These are phyloP conservation scores for Penicillium antarcticum DNA, from an alignment of 495 filamentous ascomycete species.

Conservation along the genomic window DNA sequence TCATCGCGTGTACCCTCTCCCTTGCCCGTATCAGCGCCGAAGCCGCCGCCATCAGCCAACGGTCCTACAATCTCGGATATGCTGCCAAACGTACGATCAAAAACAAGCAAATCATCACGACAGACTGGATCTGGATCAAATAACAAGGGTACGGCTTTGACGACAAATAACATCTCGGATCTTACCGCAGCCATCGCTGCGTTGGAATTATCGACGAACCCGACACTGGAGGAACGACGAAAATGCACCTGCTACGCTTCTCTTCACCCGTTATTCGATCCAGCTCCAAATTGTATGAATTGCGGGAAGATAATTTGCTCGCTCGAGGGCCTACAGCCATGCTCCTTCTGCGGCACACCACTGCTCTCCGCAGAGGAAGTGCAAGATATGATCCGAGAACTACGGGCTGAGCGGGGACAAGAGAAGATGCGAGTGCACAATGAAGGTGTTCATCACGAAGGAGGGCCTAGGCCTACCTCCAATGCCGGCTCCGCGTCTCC, in stretches of 20 bases:
- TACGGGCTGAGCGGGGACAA: slow-evolving; percentile 80
- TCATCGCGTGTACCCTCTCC: slow-evolving; percentile 38
- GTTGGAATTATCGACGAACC: slow-evolving; percentile 87
- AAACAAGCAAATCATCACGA: slow-evolving; percentile 52
- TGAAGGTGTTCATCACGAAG: slow-evolving; percentile 57
- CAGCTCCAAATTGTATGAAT: slow-evolving; percentile 86
- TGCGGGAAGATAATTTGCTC: slow-evolving; percentile 98
- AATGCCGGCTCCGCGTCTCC: slow-evolving; percentile 49
- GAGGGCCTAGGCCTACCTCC: slow-evolving; percentile 37
- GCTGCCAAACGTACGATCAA: slow-evolving; percentile 59
- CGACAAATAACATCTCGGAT: slow-evolving; percentile 69
- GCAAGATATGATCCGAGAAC: slow-evolving; percentile 78
- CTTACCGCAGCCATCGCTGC: slow-evolving; percentile 88
- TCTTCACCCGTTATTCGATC: slow-evolving; percentile 77
- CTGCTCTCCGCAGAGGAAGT: slow-evolving; percentile 70
- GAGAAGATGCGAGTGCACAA: slow-evolving; percentile 83
- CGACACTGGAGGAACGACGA: slow-evolving; percentile 56
- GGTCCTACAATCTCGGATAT: slow-evolving; percentile 79
- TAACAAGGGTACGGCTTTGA: slow-evolving; percentile 26
- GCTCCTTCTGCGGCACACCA: slow-evolving; percentile 81
- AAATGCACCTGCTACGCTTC: slow-evolving; percentile 82
- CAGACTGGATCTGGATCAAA: slow-evolving; percentile 45
- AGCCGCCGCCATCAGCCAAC: slow-evolving; percentile 62
- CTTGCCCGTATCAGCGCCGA: slow-evolving; percentile 40
- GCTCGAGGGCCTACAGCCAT: slow-evolving; percentile 90